These are phyloP conservation scores for Closterium sp. DNA, from an alignment of 139 green algal genomes.

Conservation along the genomic window DNA sequence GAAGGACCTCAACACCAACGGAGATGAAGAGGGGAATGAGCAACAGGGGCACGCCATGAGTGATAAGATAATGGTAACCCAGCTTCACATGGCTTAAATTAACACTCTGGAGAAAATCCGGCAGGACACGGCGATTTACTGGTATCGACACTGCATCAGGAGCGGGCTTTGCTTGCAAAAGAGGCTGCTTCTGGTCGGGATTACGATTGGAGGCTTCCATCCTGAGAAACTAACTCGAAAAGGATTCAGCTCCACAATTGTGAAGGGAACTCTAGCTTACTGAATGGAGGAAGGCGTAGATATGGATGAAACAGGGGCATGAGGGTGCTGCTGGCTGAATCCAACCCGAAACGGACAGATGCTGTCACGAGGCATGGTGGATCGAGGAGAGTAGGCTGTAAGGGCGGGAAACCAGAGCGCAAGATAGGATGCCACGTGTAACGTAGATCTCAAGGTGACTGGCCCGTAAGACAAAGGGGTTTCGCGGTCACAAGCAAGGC, in stretches of 20 bases:
- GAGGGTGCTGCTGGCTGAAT: background rate
- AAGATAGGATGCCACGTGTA: background rate
- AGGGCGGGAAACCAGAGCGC: background rate
- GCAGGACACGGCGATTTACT: slow-evolving; percentile 5
- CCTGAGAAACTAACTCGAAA: background rate
- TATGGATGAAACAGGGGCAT: background rate
- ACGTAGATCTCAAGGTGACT: background rate
- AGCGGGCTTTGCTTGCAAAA: background rate
- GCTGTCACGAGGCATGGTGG: background rate
- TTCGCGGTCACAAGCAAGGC: background rate
- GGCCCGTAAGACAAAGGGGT: background rate
- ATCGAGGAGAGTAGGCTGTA: background rate
- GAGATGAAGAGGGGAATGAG: slow-evolving; percentile 66
- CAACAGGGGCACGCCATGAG: slow-evolving; percentile 66
- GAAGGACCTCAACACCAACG: slow-evolving; percentile 25
- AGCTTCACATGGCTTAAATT: slow-evolving; percentile 89
- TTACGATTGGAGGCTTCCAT: background rate
- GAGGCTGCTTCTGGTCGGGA: background rate
- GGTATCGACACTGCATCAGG: background rate
- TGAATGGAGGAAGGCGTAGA: background rate
- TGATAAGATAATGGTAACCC: slow-evolving; percentile 75
- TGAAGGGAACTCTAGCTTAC: background rate
- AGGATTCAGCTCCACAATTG: background rate
- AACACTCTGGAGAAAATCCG: slow-evolving; percentile 54
- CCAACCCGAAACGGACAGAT: background rate